Evolutionary conservation across 371 early-diverging fungal genomes (phyloP), one percentile per base, ranked within the genome.

Genomic region (Phascolomyces articulosus): DNA sequence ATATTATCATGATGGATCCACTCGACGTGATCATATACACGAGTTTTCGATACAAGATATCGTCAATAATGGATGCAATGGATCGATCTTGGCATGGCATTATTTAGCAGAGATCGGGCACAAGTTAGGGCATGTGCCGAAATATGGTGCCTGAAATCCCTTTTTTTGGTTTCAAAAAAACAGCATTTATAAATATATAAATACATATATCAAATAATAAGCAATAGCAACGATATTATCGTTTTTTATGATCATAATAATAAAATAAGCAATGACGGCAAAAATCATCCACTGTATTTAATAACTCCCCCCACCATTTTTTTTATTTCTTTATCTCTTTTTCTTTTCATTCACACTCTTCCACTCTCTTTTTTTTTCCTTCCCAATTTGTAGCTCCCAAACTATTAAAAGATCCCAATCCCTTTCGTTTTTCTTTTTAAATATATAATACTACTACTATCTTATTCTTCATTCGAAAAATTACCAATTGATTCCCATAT

Each of bases 41-140:
- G 3, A 31, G 16, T 77, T 66, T 38, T 54, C n/a, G 16, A 41
- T 34, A 38, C 20, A 55, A 40, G 66, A 73, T 16, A 72, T 78
- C 11, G 9, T 49, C 23, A 21, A 24, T 16, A 23, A 64, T 21
- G 73, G 82, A 21, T 60, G 71, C 27, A 76, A 78, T 31, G 65
- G 68, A n/a, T 54, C 62, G 20, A 76, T 75, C 26, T 62, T 81
- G 18, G 77, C 78, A 27, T 82, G 74, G 73, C 79, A 78, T 26
- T 78, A 73, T 44, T 27, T 82, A 51, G 70, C 69, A 34, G 82
- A 82, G 60, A 77, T 78, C 56, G 72, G 75, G 20, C 70, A 73
- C 55, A 79, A 77, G 63, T 67, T 82, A 40, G 78, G 78, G 0
- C 67, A 66, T 67, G 66, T 77, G 26, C 74, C 72, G n/a, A 82